Evolutionary conservation across 371 early-diverging fungal genomes (phyloP), one percentile per base, ranked within the genome.

Genomic region (Nematocida major): DNA sequence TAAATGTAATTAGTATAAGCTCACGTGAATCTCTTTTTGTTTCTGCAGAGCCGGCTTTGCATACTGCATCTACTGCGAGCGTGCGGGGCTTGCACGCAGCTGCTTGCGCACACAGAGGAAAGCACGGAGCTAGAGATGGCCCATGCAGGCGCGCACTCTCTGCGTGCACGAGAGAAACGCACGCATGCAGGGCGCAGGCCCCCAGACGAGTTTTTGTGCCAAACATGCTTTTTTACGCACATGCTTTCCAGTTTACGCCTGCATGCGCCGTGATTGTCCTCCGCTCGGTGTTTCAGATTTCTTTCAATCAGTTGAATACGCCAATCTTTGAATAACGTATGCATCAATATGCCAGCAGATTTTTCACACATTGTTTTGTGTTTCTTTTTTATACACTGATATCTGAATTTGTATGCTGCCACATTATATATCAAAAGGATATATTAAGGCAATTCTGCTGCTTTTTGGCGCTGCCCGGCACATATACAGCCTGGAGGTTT

Each of bases 331-430:
- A 43, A 43, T 11, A 9, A n/a, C 43, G 9, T n/a, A 57, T 26
- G 11, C 30, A 7, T 57, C 57, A 57, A 57, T 57, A 30, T 28
- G 28, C 1, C 11, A 57, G 15, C 11, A 4, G 0, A 18, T 15
- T 57, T 34, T 36, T 57, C 22, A 57, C n/a, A 57, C 57, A 57
- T 15, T 26, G 57, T 57, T 57, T 57, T 38, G 38, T 7, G 11
- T 13, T 15, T 36, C 30, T 57, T 57, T 57, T 57, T 57, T 57
- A 57, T 51, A 57, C 34, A 32, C 11, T 57, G 22, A 34, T 57
- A 22, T 13, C 26, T 57, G 15, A 22, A 34, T 57, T 34, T 30
- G 9, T 57, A 57, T 57, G 57, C 30, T 34, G 22, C n/a, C 38
- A 34, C 57, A 34, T n/a, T n/a, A n/a, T n/a, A n/a, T n/a, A 18